phyloP scores from a whole-genome alignment of 441 rosid genomes.

The Jatropha multifida region DNA sequence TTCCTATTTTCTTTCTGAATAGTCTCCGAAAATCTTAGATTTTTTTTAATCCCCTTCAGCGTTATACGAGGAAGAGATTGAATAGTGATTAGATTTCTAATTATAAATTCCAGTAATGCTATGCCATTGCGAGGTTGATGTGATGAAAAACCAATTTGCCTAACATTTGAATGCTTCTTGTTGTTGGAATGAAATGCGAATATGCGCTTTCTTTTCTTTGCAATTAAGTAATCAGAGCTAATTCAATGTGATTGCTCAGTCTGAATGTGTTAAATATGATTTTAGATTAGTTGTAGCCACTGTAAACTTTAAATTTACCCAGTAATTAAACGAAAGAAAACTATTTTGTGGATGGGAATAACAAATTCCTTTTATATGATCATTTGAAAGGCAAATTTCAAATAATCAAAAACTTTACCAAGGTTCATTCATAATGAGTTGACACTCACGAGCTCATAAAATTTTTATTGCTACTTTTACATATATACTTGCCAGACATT shows the following conservation, averaged over 20 bases:
- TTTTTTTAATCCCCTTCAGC: background rate
- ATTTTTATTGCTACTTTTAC: background rate
- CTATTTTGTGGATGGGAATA: background rate
- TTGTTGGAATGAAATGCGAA: slow-evolving; percentile 1
- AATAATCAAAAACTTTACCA: background rate
- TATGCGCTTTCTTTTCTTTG: background rate
- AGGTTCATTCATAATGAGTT: background rate
- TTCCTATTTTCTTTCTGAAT: background rate
- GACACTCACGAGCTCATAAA: background rate
- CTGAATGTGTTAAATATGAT: background rate
- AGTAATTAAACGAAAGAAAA: background rate
- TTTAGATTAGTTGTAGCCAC: background rate
- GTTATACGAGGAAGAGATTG: background rate
- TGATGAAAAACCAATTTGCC: background rate
- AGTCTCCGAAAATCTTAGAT: background rate
- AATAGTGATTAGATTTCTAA: background rate
- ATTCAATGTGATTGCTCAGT: background rate
- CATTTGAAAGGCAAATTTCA: background rate
- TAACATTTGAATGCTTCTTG: background rate
- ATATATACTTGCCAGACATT: background rate
- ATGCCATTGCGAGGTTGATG: background rate
- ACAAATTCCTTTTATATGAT: background rate
- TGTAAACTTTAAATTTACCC: background rate
- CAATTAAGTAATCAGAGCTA: background rate
- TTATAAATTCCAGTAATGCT: background rate